These are phyloP conservation scores for Fusarium papillatum DNA, from an alignment of 2,329 filamentous ascomycete species.

Conservation along the genomic window DNA sequence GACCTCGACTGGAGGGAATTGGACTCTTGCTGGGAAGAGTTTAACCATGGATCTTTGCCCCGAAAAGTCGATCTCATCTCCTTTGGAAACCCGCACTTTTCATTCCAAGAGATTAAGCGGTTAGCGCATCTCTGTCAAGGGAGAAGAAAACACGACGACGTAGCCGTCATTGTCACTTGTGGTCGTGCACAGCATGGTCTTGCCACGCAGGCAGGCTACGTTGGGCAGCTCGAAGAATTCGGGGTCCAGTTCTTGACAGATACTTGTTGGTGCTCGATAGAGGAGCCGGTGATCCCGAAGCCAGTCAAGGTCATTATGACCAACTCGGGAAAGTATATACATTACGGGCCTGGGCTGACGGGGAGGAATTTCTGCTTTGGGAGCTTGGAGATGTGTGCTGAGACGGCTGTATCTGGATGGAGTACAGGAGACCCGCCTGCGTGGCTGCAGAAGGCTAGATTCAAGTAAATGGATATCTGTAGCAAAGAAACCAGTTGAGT, in stretches of 20 bases:
- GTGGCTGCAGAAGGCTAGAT: constrained; percentile 4
- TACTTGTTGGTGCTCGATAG: background rate
- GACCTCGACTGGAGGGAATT: background rate
- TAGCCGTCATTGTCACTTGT: background rate
- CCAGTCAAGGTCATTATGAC: constrained; percentile 23
- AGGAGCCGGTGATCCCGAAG: constrained; percentile 24
- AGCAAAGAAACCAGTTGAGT: background rate
- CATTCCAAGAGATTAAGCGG: background rate
- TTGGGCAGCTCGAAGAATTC: background rate
- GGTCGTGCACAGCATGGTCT: background rate
- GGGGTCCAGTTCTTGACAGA: background rate
- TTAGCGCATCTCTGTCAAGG: background rate
- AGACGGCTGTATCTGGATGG: constrained; percentile 8
- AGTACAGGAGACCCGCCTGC: constrained; percentile 9
- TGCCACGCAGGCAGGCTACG: background rate
- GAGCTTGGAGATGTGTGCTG: constrained; percentile 21
- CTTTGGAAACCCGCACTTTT: background rate
- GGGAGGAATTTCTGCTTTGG: constrained; percentile 24
- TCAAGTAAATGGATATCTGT: background rate
- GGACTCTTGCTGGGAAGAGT: background rate
- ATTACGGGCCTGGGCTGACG: constrained; percentile 33
- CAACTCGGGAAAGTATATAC: constrained; percentile 37
- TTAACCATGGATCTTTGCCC: background rate
- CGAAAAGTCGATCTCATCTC: background rate
- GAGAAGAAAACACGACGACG: background rate